A percentile compares a stretch with the other conserved stretches of the same genome.
Evolutionary conservation across 1,284 basidiomycete genomes (phyloP).

Genomic region (Cryptococcus neoformans): DNA sequence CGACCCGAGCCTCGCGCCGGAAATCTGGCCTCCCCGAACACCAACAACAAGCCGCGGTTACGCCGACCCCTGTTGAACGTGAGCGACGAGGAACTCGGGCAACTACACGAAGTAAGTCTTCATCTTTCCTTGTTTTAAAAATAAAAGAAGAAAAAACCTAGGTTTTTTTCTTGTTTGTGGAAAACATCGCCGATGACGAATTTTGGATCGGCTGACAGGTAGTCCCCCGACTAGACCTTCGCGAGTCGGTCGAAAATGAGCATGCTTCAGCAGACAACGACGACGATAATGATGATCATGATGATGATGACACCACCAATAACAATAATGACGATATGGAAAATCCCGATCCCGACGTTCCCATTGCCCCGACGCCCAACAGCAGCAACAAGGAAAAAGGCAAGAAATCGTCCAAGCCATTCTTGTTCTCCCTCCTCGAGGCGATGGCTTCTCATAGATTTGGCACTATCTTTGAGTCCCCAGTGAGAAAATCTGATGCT

Average conservation of each 20-base stretch:
- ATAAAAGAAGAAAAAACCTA: not conserved
- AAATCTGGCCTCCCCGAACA: constrained; percentile 13
- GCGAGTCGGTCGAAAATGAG: constrained; percentile 25
- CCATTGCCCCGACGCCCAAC: not conserved
- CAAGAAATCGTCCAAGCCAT: constrained; percentile 68
- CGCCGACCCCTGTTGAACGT: constrained; percentile 2
- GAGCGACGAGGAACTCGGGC: constrained; percentile 14
- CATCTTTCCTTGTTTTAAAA: not conserved
- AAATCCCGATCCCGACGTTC: not conserved
- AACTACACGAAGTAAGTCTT: constrained; percentile 17
- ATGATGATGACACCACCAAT: not conserved
- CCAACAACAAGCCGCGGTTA: not conserved
- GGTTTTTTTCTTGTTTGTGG: not conserved
- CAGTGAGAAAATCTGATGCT: constrained; percentile 77
- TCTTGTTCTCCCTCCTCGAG: constrained; percentile 73
- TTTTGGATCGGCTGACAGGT: constrained; percentile 27
- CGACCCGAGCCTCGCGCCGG: constrained; percentile 23
- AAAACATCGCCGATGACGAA: not conserved
- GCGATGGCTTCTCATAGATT: constrained; percentile 79
- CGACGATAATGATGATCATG: constrained; percentile 1
- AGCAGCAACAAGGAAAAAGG: constrained; percentile 16
- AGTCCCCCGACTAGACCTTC: constrained; percentile 26
- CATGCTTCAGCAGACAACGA: not conserved
- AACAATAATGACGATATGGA: no score
- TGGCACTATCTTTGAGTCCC: constrained; percentile 85